A percentile compares a stretch with the other conserved stretches of the same genome.
Conservation (phyloP, 2,329 filamentous ascomycete species). For the Colletotrichum acutatum region DNA sequence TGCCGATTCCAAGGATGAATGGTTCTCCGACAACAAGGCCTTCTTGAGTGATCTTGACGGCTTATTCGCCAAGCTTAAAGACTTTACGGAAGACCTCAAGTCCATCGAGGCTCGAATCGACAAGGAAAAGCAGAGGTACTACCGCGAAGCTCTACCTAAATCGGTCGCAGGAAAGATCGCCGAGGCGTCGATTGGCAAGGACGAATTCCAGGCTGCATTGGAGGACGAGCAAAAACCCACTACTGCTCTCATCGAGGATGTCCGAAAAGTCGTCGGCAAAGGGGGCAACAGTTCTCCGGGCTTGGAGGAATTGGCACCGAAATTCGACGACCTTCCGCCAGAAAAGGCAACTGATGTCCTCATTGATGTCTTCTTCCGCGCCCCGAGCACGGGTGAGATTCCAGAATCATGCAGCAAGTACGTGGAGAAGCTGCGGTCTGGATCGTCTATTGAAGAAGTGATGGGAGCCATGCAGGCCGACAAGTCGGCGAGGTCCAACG, state of each 20-base stretch:
- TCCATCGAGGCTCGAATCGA: slow-evolving; percentile 61
- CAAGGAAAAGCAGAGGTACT: slow-evolving; percentile 65
- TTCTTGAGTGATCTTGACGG: slow-evolving; percentile 63
- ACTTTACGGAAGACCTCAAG: slow-evolving; percentile 54
- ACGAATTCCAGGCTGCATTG: slow-evolving; percentile 17
- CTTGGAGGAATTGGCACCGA: slow-evolving; percentile 26
- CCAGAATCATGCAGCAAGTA: slow-evolving; percentile 48
- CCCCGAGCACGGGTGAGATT: slow-evolving; percentile 45
- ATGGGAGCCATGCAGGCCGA: slow-evolving; percentile 46
- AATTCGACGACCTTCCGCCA: slow-evolving; percentile 23
- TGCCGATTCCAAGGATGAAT: slow-evolving; percentile 52
- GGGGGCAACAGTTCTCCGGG: slow-evolving; percentile 2
- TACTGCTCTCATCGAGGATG: background rate
- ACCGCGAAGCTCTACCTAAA: slow-evolving; percentile 49
- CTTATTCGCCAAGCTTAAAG: slow-evolving; percentile 60
- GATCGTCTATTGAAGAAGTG: slow-evolving; percentile 43
- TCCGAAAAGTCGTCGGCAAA: slow-evolving; percentile 21
- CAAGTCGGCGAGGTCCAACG: slow-evolving; percentile 41
- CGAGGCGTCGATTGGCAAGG: slow-evolving; percentile 30
- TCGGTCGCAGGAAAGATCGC: slow-evolving; percentile 22
- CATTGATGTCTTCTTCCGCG: slow-evolving; percentile 47
- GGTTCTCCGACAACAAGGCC: slow-evolving; percentile 61
- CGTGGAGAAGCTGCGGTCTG: slow-evolving; percentile 49
- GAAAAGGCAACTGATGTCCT: slow-evolving; percentile 27
- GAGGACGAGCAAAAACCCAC: slow-evolving; percentile 24